Conservation (phyloP, 768 basidiomycete genomes). For the Boletus sp. region DNA sequence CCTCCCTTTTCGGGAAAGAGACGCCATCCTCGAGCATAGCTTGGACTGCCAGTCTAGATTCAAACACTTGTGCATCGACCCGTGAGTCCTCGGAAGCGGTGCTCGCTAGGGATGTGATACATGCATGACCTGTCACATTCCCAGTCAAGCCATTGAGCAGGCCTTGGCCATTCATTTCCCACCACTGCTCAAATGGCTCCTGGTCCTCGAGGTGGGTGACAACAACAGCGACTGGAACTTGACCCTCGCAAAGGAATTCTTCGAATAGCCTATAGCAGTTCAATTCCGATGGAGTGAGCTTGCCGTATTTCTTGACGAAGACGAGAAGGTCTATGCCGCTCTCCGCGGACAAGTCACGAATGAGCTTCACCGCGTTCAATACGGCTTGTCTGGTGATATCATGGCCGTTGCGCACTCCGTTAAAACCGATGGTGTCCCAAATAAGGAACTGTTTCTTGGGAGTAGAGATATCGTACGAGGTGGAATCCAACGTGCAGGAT, state of each 20-base stretch:
- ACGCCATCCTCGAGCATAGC: not conserved
- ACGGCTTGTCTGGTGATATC: too few relatives aligned
- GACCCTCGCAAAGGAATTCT: conserved; percentile 29
- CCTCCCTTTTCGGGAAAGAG: too few relatives aligned
- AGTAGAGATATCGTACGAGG: not conserved
- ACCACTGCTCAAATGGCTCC: conserved; percentile 23
- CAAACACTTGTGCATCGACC: not conserved
- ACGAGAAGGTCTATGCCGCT: too few relatives aligned
- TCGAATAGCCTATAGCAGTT: conserved; percentile 29
- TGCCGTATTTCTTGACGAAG: too few relatives aligned
- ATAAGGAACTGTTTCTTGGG: not conserved
- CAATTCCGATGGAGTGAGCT: conserved; percentile 12
- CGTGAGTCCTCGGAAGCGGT: not conserved
- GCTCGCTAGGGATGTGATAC: conserved; percentile 12
- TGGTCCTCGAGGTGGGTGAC: conserved; percentile 33
- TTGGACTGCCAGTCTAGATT: conserved; percentile 2
- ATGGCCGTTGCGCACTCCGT: too few relatives aligned
- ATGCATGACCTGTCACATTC: conserved; percentile 15
- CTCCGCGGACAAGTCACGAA: too few relatives aligned
- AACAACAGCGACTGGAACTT: conserved; percentile 20
- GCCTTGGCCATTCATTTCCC: conserved; percentile 5
- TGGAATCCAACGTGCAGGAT: not conserved
- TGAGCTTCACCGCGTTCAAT: too few relatives aligned
- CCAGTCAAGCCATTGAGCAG: not conserved
- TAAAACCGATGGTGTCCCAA: not conserved